Base-by-base conservation (phyloP, 805 yeast genomes). In the Candida pseudoglaebosa region DNA sequence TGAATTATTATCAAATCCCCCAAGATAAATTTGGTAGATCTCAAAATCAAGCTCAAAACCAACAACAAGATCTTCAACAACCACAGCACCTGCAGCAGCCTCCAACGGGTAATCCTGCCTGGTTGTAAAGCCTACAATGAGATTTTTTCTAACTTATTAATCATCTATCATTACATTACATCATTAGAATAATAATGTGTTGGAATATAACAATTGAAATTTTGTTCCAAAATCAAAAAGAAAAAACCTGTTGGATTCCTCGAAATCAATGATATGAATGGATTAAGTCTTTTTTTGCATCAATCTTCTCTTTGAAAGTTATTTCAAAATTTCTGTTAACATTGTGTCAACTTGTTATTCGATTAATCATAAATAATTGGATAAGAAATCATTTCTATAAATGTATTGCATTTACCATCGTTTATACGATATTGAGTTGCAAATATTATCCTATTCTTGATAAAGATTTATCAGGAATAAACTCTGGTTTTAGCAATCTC, bases 31-130 rank as follows among this genome's bases (percentile, higher is more conserved):
- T 26, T 26, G 12, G 6, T 5, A 10, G 29, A 5, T 5, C 15
- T 10, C 5, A 26, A 26, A 15, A 13, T 26, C 29, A 10, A n/a
- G n/a, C n/a, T n/a, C n/a, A n/a, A n/a, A n/a, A 10, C 29, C 29
- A 21, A 32, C 14, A 20, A n/a, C n/a, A n/a, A n/a, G n/a, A n/a
- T n/a, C n/a, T n/a, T n/a, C 55, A 46, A 31, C 48, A 37, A 20
- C 50, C 43, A 41, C 40, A 38, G 17, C 42, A 38, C 13, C 39
- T 24, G 10, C 47, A 39, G 29, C 45, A 44, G 13, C 49, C 39
- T 40, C 43, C 34, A 31, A 46, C 42, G 26, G 49, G 48, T 16
- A 43, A 45, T 32, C 52, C 55, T 21, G 48, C 55, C 16, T 51
- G 55, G 53, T 46, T 51, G 32, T 51, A 38, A 37, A 12, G 16